Evolutionary conservation across 2,329 filamentous ascomycete species (phyloP), one percentile per base, ranked within the genome.

Genomic region (Amauroascus verrucosus): DNA sequence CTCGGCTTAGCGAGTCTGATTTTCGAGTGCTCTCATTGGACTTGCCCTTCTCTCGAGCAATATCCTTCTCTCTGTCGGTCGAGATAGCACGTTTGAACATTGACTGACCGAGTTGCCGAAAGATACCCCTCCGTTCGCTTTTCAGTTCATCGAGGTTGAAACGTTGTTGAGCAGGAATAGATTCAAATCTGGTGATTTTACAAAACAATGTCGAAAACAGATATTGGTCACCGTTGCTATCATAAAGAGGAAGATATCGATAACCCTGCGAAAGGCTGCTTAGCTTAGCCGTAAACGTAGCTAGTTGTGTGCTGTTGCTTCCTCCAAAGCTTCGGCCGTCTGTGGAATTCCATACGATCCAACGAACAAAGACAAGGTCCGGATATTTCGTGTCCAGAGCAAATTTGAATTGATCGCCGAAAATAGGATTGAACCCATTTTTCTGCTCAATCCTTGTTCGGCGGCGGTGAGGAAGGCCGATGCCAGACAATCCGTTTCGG

Each of bases 201-300:
- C 90, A 95, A 69, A 97, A 95, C 14, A 98, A 76, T 9, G 89
- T 94, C 1, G 93, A 95, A 71, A 96, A 96, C 41, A 96, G 78
- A 67, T 94, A 97, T 62, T 90, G 88, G 62, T 96, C 90, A 56
- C 90, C 93, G 58, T 88, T 86, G 53, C 82, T 79, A 70, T 97
- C 90, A 67, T 88, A 85, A 14, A 98, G 77, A 9, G 91, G 93
- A 51, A 97, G 76, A 56, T 95, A 94, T 57, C 91, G 88, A 69
- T 93, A 97, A 26, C 93, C 93, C 69, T 93, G 84, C 66, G 91
- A 88, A 40, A 97, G 79, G 65, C 84, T 94, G 72, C 78, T 84
- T 49, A 97, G 82, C 72, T 97, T 97, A 58, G 88, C 90, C 1
- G 88, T 97, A 70, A 91, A 97, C 1, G 86, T 93, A 2, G 88